Evolutionary conservation across 495 filamentous ascomycete genomes (phyloP), one percentile per base, ranked within the genome.

Genomic region (Aspergillus ellipticus): DNA sequence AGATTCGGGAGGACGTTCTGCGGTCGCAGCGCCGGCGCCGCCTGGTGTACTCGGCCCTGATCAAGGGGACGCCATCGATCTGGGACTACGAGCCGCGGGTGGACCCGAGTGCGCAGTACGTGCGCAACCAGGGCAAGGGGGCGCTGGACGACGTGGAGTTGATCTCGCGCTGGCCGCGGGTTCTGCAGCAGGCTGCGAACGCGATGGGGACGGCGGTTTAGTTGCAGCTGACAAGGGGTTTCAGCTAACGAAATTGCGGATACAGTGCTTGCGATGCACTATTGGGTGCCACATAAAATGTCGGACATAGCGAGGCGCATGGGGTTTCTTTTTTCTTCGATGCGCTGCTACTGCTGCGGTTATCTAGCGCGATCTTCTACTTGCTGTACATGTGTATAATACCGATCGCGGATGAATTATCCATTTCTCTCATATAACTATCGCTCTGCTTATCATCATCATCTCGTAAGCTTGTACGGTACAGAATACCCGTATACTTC

Each of bases 51-150:
- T 79, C 76, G 17, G 89, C 90, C 5, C 70, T 96, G 56, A 85
- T 82, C 58, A 74, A 83, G 70, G 90, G 90, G 33, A 73, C 72
- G 26, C 89, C 84, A 28, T 79, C 79, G 0, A 76, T 79, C 57
- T 96, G 90, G 90, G 90, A 96, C 63, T 87, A 83, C 64, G 81
- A 91, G 69, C 89, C 89, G 0, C 73, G 72, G 10, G 82, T 88
- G 56, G 87, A 92, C 68, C 85, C 87, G 8, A 77, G 81, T 60
- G 78, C 84, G 26, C 89, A 91, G 79, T 89, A 79, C 63, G 78
- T 79, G 26, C 72, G 75, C 43, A 78, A 78, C 65, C 73, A 74
- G 54, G 69, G 75, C 63, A 75, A 74, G 66, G 75, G 74, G 2
- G 65, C 69, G 2, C 62, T 78, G 33, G 75, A 78, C 37, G 74